Percentiles rank a stretch among this genome's conserved stretches.
Evolutionary conservation across 345 rosid genomes (phyloP).

Genomic region (Arabidopsis suecica): DNA sequence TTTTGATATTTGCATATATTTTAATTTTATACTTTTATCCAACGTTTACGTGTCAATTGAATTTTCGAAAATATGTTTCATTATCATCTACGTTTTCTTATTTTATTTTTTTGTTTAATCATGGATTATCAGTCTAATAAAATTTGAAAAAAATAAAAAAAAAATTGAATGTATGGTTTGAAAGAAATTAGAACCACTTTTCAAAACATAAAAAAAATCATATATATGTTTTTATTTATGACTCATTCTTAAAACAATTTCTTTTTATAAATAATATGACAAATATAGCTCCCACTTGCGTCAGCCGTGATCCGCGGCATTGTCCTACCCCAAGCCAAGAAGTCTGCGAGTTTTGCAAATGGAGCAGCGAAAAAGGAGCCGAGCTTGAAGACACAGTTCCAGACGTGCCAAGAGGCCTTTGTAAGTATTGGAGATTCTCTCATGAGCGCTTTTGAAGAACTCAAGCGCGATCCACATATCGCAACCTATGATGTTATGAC

Average conservation of each 20-base stretch:
- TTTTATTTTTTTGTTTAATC: no score
- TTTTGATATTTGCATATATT: background rate
- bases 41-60: background rate
- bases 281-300: background rate
- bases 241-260: background rate
- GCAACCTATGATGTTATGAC: conserved; percentile 1
- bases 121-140: no score
- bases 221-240: background rate
- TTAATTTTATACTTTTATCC: background rate
- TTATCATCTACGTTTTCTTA: background rate
- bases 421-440: background rate
- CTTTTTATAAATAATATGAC: background rate
- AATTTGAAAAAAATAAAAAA: no score
- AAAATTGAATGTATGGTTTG: no score
- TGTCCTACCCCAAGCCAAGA: background rate
- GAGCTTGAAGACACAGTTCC: background rate
- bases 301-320: background rate
- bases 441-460: background rate
- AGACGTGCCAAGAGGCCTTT: background rate
- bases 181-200: no score
- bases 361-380: background rate
- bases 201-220: no score
- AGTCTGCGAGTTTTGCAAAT: background rate
- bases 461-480: background rate
- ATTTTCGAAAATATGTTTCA: no score